Evolutionary conservation across 805 yeast genomes (phyloP).

Genomic region (Cyberlindnera meyerae): DNA sequence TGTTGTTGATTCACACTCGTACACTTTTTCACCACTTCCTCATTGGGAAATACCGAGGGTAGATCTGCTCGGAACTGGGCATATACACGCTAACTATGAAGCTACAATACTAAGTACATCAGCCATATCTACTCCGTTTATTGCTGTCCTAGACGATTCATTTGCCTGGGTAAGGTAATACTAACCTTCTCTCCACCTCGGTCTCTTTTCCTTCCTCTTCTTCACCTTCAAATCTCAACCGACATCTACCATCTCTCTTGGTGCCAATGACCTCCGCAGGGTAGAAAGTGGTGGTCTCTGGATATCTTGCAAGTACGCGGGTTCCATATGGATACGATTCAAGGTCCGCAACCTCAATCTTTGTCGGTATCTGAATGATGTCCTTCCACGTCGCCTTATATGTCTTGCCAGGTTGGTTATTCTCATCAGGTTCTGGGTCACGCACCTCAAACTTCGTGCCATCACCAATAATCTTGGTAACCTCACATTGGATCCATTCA

Average conservation of each 20-base stretch:
- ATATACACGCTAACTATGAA: no score
- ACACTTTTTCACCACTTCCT: slow-evolving; percentile 2
- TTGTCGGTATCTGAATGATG: slow-evolving; percentile 63
- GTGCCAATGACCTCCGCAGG: slow-evolving; percentile 87
- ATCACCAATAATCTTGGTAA: slow-evolving; percentile 68
- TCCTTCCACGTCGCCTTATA: slow-evolving; percentile 84
- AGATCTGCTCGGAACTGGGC: no score
- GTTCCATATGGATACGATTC: slow-evolving; percentile 66
- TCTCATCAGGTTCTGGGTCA: slow-evolving; percentile 97
- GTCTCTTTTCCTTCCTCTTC: slow-evolving; percentile 96
- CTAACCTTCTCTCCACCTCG: slow-evolving; percentile 81
- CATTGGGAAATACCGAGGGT: no score
- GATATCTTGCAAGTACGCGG: slow-evolving; percentile 87
- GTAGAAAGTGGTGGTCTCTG: slow-evolving; percentile 95
- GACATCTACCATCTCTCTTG: slow-evolving; percentile 68
- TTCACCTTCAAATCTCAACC: slow-evolving; percentile 89
- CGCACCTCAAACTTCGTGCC: slow-evolving; percentile 79
- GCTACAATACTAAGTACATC: no score
- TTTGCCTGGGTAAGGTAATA: slow-evolving; percentile 61
- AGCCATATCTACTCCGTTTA: no score
- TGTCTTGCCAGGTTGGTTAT: slow-evolving; percentile 79
- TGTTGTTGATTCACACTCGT: background rate
- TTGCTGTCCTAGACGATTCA: no score
- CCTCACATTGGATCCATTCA: slow-evolving; percentile 97
- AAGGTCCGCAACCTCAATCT: slow-evolving; percentile 36